phyloP scores from a whole-genome alignment of 2,329 filamentous ascomycete genomes.

The Colletotrichum agaves region DNA sequence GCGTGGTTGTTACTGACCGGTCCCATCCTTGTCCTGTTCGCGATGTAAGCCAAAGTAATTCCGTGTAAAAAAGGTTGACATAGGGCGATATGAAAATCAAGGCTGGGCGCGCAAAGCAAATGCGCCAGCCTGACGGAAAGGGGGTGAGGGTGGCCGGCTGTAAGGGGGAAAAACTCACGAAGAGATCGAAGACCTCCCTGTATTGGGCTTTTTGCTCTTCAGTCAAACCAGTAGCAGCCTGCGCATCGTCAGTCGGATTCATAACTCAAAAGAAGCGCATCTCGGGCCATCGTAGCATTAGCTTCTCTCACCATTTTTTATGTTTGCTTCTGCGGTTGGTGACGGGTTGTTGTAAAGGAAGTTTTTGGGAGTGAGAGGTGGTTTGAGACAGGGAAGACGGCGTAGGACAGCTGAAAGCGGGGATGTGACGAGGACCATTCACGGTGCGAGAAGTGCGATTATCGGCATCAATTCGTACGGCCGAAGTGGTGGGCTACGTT shows the following conservation, averaged over 20 bases:
- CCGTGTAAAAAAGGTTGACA: background rate
- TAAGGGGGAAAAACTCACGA: conserved; percentile 73
- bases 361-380: conserved; percentile 30
- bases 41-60: conserved; percentile 45
- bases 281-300: background rate
- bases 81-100: background rate
- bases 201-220: conserved; percentile 99
- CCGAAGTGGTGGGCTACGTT: background rate
- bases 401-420: conserved; percentile 38
- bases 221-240: conserved; percentile 64
- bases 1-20: conserved; percentile 71
- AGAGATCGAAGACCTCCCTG: conserved; percentile 99
- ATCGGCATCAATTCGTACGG: conserved; percentile 19
- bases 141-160: conserved; percentile 8
- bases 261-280: no score
- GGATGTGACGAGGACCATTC: conserved; percentile 33
- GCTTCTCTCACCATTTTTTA: conserved; percentile 26
- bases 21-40: conserved; percentile 84
- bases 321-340: conserved; percentile 8
- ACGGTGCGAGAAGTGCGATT: conserved; percentile 10
- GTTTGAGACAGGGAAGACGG: conserved; percentile 37
- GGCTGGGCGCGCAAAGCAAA: background rate
- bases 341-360: conserved; percentile 31
- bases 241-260: background rate
- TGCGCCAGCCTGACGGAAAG: conserved; percentile 19